Evolutionary conservation across 441 rosid species (phyloP), one percentile per base, ranked within the genome.

Genomic region (Brassica balearica): DNA sequence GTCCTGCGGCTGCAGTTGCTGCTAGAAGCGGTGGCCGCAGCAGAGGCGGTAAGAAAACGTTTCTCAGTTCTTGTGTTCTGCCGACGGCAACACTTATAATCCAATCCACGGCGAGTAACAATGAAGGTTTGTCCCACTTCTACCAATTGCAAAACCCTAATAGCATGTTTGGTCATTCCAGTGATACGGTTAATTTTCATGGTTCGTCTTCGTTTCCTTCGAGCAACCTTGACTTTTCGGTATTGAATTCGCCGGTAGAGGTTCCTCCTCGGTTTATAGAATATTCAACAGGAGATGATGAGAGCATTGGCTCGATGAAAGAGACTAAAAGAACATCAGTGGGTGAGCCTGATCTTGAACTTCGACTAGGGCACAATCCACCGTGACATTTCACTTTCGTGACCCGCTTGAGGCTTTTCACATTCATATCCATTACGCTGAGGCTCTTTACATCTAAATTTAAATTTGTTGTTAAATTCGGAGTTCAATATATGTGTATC

Each of bases 261-360:
- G 75, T 66, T 81, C 86, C 80, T 73, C 83, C 77, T 72, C 34
- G 69, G 70, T 71, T 36, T 59, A 9, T 65, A 27, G 76, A 75
- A 22, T 70, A 70, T 75, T 65, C 72, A 1, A 34, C 56, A 56
- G 76, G 71, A 55, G 74, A 74, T 53, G 82, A 80, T 41, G 68
- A 75, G 32, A 69, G 68, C 73, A 43, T n/a, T 71, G 62, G 43
- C 43, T 70, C 58, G 59, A 36, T 76, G 68, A 76, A 75, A 71
- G 77, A 66, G 72, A 71, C 19, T 29, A 76, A 19, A 67, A 32
- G 65, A 61, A 55, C 77, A 66, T 71, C 69, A 63, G 58, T 81
- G 61, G 95, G 89, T 77, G 98, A 91, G 81, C 77, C 87, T 86
- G 98, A 95, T 89, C 89, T 95, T 66, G 98, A 92, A 84, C 98